These are phyloP conservation scores for Microcyclospora pomicola DNA, from an alignment of 2,329 filamentous ascomycete species.

Conservation along the genomic window DNA sequence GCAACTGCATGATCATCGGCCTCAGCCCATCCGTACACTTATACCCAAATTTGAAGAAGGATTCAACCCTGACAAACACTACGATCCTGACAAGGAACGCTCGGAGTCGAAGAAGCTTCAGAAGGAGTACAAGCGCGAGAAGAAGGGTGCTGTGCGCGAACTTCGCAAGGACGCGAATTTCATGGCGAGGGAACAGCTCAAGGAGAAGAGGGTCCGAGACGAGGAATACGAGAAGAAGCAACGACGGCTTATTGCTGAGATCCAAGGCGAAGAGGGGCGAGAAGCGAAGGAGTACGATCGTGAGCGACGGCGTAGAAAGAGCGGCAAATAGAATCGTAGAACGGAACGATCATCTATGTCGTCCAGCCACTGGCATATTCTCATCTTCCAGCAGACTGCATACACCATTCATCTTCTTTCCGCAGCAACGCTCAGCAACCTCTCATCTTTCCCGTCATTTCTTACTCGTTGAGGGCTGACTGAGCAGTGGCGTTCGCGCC, in stretches of 20 bases:
- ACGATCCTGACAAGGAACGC: conserved; percentile 87
- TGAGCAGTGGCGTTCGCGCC: too few relatives aligned
- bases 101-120: conserved; percentile 72
- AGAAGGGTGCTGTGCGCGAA: conserved; percentile 88
- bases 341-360: background rate
- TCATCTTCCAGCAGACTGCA: too few relatives aligned
- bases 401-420: too few relatives aligned
- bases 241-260: conserved; percentile 79
- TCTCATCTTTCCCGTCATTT: too few relatives aligned
- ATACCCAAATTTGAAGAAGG: conserved; percentile 93
- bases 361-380: too few relatives aligned
- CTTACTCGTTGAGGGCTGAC: too few relatives aligned
- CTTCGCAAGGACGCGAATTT: conserved; percentile 91
- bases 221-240: conserved; percentile 94
- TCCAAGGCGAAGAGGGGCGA: conserved; percentile 81
- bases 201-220: conserved; percentile 87
- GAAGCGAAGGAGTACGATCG: conserved; percentile 82
- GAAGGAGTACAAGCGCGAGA: conserved; percentile 86
- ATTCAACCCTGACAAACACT: conserved; percentile 91
- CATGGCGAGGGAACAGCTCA: conserved; percentile 76
- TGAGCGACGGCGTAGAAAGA: conserved; percentile 64
- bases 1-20: conserved; percentile 76
- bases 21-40: conserved; percentile 72
- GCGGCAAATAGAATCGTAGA: conserved; percentile 31
- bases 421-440: too few relatives aligned